phyloP scores from a whole-genome alignment of 371 early-diverging fungal species.

The Spraguea lophii region DNA sequence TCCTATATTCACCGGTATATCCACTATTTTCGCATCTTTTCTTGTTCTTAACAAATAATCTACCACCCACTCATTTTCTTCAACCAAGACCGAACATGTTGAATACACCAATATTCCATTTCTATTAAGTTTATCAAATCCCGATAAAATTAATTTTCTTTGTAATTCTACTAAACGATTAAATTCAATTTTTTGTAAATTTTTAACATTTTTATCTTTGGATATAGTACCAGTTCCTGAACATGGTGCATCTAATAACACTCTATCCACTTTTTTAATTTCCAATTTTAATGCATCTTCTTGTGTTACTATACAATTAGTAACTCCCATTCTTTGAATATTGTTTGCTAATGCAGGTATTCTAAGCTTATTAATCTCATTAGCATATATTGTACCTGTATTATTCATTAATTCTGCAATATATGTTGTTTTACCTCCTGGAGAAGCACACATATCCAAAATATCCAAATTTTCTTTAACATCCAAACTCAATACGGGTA shows the following conservation, averaged over 20 bases:
- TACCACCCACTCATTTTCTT: slow-evolving; percentile 94
- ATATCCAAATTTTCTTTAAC: slow-evolving; percentile 56
- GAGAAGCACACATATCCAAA: slow-evolving; percentile 97
- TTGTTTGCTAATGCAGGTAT: slow-evolving; percentile 69
- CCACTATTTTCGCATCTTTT: slow-evolving; percentile 69
- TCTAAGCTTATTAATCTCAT: slow-evolving; percentile 82
- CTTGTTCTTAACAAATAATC: slow-evolving; percentile 76
- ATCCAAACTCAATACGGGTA: slow-evolving; percentile 84
- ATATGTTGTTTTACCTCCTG: slow-evolving; percentile 73
- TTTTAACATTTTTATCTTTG: slow-evolving; percentile 84
- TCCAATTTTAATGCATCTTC: slow-evolving; percentile 86
- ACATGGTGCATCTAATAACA: slow-evolving; percentile 93
- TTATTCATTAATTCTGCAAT: slow-evolving; percentile 77
- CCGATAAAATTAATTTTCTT: slow-evolving; percentile 75
- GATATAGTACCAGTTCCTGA: slow-evolving; percentile 93
- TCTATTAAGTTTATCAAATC: slow-evolving; percentile 86
- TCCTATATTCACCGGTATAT: slow-evolving; percentile 29
- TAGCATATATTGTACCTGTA: slow-evolving; percentile 83
- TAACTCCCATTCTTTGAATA: slow-evolving; percentile 73
- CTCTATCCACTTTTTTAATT: slow-evolving; percentile 72
- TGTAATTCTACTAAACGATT: slow-evolving; percentile 66
- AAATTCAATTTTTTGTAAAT: slow-evolving; percentile 69
- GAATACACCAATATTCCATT: slow-evolving; percentile 91
- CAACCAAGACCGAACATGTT: slow-evolving; percentile 89
- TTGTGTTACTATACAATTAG: slow-evolving; percentile 76